phyloP scores from a whole-genome alignment of 495 filamentous ascomycete genomes.

The Collariella sp. region DNA sequence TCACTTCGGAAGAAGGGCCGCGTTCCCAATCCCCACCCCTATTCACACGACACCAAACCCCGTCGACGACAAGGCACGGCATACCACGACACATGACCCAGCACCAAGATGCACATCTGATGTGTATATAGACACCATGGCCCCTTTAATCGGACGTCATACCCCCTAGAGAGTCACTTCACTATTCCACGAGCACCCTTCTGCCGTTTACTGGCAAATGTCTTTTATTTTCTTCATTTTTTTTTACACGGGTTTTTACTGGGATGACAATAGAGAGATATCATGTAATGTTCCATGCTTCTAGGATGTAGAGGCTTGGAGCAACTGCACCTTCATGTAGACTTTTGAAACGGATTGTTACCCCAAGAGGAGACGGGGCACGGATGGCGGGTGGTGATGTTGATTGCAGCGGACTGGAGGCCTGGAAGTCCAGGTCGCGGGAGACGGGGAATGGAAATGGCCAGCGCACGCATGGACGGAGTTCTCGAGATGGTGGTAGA shows the following conservation, averaged over 20 bases:
- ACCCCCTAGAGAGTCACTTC: constrained; percentile 24
- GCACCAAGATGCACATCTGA: constrained; percentile 24
- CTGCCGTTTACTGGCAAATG: constrained; percentile 19
- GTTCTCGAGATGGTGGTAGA: not conserved
- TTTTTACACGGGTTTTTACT: constrained; percentile 14
- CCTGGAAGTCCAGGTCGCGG: not conserved
- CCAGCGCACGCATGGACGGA: not conserved
- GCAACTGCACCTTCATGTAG: constrained; percentile 27
- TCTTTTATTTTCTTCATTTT: constrained; percentile 13
- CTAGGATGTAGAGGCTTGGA: constrained; percentile 17
- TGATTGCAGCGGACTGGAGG: not conserved
- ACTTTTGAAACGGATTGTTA: constrained; percentile 14
- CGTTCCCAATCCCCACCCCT: constrained; percentile 9
- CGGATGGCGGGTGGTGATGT: constrained; percentile 2
- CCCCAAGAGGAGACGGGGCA: constrained; percentile 8
- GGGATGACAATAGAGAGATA: constrained; percentile 23
- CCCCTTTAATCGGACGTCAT: constrained; percentile 22
- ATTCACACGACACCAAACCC: constrained; percentile 14
- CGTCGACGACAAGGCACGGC: constrained; percentile 21
- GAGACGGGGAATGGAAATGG: not conserved
- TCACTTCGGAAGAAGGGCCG: constrained; percentile 11
- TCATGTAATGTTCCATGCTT: constrained; percentile 28
- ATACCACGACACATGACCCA: constrained; percentile 21
- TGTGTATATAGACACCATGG: constrained; percentile 29
- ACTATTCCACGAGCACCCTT: constrained; percentile 13